These are phyloP conservation scores for Panus rudis DNA, from an alignment of 768 basidiomycete species.

Conservation along the genomic window DNA sequence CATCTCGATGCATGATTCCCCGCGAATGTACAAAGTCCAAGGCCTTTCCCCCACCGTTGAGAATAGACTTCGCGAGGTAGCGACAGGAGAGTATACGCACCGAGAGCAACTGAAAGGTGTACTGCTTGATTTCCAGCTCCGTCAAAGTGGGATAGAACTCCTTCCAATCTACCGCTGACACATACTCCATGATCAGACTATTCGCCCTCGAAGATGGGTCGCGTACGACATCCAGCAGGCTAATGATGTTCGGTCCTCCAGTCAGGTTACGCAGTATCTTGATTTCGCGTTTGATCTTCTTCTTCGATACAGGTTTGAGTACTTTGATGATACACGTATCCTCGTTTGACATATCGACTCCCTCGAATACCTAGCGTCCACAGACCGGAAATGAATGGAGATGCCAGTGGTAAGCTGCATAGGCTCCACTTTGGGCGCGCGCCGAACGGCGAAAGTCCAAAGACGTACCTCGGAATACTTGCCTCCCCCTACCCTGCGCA, in stretches of 20 bases:
- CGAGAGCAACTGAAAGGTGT: conserved; percentile 94
- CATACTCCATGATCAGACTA: conserved; percentile 93
- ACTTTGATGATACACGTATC: conserved; percentile 98
- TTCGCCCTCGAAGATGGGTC: conserved; percentile 94
- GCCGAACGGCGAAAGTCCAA: background rate
- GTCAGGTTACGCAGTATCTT: conserved; percentile 96
- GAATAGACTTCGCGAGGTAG: background rate
- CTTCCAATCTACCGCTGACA: conserved; percentile 96
- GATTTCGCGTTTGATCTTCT: conserved; percentile 99
- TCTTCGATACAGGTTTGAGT: conserved; percentile 97
- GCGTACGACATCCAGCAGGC: conserved; percentile 88
- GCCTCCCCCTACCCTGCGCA: conserved; percentile 88
- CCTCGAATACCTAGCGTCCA: conserved; percentile 72
- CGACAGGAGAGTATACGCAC: conserved; percentile 29
- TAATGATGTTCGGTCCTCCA: conserved; percentile 91
- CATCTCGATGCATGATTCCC: conserved; percentile 97
- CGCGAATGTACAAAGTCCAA: conserved; percentile 97
- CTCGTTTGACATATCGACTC: conserved; percentile 82
- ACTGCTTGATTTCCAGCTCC: conserved; percentile 92
- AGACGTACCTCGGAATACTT: conserved; percentile 83
- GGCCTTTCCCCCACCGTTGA: conserved; percentile 41
- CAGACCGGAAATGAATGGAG: background rate
- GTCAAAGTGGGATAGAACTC: conserved; percentile 88
- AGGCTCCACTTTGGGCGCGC: background rate
- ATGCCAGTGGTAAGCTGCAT: background rate